Evolutionary conservation across 805 yeast genomes (phyloP), one percentile per base, ranked within the genome.

Genomic region (Priceomyces fermenticarens): DNA sequence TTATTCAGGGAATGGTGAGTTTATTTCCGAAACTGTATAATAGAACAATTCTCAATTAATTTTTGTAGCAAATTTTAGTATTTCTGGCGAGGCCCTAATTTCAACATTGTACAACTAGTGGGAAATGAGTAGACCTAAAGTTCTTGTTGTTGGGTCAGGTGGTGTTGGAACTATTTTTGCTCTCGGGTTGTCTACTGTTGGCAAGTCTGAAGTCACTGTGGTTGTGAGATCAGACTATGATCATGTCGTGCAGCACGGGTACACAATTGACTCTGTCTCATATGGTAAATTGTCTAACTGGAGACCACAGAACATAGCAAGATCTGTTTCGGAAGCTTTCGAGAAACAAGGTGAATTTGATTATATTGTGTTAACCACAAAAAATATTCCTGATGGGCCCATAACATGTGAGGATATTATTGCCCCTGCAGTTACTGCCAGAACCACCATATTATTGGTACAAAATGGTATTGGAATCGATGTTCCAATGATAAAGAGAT

Each of bases 141-240:
- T 82, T 12, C 66, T 87, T 10, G 65, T 87, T 9, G 74, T 87
- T 30, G 96, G 96, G 9, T 75, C 88, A 32, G 96, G 96, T 11
- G 96, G 95, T 30, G 93, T 88, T 9, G 96, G 96, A 29, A 74
- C 88, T 12, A 77, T 88, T 27, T 81, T 84, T 2, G 87, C 95
- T 0, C 72, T 81, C 37, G 78, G 85, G 0, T 66, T 88, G 26
- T 71, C 68, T 48, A 57, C 59, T 31, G 67, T 73, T 33, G 77
- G 73, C 0, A 59, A 67, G 32, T 70, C 78, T 8, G 59, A 61
- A 12, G 66, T 65, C 10, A 61, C 72, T 13, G 51, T 64, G 7
- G 67, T 70, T 6, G 57, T 68, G 11, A 48, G 75, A 41, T 64
- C 69, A 1, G 70, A 66, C 42, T 63, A 60, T 47, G 60, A 63